Evolutionary conservation across 2,329 filamentous ascomycete genomes (phyloP), one percentile per base, ranked within the genome.

Genomic region (Stagonosporopsis chrysanthemi): DNA sequence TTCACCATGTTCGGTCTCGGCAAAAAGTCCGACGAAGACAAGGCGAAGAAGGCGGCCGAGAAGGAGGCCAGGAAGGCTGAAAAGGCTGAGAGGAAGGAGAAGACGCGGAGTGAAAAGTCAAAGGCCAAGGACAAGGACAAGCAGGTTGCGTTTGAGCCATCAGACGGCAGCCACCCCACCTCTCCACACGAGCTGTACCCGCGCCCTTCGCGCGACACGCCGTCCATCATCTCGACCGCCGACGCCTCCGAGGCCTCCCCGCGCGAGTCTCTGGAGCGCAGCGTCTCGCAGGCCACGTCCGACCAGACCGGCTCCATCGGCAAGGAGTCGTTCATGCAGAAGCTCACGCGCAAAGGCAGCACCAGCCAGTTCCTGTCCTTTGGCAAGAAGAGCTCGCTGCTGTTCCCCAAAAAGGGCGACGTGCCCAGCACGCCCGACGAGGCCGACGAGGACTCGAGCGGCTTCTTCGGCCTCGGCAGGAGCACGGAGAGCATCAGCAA

Each of bases 1-100:
- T 98, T 98, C 73, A 94, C 90, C 62, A 64, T 67, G 54, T 66
- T 68, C 26, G 50, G 55, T 15, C 42, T 69, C 1, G 28, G 28
- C 7, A 71, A 71, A 44, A 71, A 74, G 58, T 72, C 67, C 15
- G 69, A 72, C 11, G 72, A 74, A 40, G 72, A 72, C 39, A 73
- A 68, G 31, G 68, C 66, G 11, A 63, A 74, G 44, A 71, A 68
- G 53, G 72, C 69, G 1, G 72, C 71, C 1, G 71, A 78, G 67
- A 75, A 80, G 68, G 75, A 76, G 58, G 69, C 72, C 0, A 69
- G 63, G 43, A 72, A 64, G 26, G 72, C 62, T 0, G 73, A 71
- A 35, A 73, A 70, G 39, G 73, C 63, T 6, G 72, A 75, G 53
- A 77, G 75, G 61, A 72, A 75, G 55, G 76, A 76, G 60, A 75